Percentiles rank a stretch among this genome's conserved stretches.
phyloP scores from a whole-genome alignment of 805 yeast genomes.

The Cyberlindnera japonica region DNA sequence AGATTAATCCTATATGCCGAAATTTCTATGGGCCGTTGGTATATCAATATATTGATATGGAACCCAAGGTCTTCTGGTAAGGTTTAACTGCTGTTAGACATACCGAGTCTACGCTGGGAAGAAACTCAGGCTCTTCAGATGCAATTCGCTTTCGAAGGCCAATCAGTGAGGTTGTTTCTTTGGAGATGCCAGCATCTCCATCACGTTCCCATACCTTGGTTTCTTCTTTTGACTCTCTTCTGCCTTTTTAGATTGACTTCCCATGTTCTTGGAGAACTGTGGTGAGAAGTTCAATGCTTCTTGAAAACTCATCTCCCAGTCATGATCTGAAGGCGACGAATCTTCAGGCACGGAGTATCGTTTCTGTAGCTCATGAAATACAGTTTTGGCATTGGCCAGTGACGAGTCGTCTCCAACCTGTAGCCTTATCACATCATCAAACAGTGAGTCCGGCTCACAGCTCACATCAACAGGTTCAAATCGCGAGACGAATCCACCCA shows the following conservation, averaged over 20 bases:
- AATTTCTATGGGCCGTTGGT: no score
- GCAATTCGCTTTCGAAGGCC: no score
- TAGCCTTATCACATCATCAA: neutral
- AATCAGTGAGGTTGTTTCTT: neutral
- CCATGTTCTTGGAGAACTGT: neutral
- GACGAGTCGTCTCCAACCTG: neutral
- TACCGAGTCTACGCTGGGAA: no score
- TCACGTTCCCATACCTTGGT: neutral
- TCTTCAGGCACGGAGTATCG: neutral
- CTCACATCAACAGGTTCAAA: slow-evolving; percentile 44
- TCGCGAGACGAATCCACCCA: slow-evolving; percentile 68
- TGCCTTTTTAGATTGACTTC: neutral
- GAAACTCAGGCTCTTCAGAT: no score
- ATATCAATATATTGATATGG: no score
- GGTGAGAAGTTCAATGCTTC: neutral
- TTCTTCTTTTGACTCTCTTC: neutral
- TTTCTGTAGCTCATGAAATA: neutral
- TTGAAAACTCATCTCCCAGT: neutral
- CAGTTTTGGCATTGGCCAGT: neutral
- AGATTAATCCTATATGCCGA: no score
- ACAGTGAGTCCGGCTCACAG: neutral
- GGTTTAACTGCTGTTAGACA: no score
- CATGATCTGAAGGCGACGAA: neutral
- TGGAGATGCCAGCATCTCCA: neutral
- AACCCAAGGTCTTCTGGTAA: no score